Conservation (phyloP, 1,284 basidiomycete genomes). For the Trichosporon asahii region DNA sequence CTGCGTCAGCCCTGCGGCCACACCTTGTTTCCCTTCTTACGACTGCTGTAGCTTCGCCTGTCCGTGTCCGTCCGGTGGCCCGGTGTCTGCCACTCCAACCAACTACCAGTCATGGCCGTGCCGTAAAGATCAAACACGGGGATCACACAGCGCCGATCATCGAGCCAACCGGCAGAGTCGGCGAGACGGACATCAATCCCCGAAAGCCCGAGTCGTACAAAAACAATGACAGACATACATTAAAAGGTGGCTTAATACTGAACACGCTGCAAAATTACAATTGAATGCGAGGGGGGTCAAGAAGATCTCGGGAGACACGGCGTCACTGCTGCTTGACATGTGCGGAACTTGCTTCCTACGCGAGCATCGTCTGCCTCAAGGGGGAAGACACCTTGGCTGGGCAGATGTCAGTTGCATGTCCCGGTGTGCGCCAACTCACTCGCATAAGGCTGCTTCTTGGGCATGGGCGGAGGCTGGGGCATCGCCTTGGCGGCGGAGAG, state of each 20-base stretch:
- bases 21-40: not conserved
- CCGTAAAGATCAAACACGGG: not conserved
- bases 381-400: slow-evolving; percentile 1
- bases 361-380: slow-evolving; percentile 6
- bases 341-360: not conserved
- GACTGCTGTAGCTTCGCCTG: too few relatives aligned
- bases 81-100: too few relatives aligned
- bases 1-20: not conserved
- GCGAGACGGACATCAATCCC: not conserved
- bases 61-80: not conserved
- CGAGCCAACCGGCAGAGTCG: not conserved
- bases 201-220: not conserved
- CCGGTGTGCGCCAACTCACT: not conserved
- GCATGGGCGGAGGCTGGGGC: not conserved
- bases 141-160: not conserved
- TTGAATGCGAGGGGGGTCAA: not conserved
- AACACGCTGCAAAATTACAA: not conserved
- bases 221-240: not conserved
- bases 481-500: not conserved
- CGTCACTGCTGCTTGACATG: not conserved
- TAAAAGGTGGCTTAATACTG: not conserved
- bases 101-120: not conserved
- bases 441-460: not conserved
- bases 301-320: not conserved
- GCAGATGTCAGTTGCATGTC: not conserved